These are phyloP conservation scores for Wickerhamomyces kurtzmanii DNA, from an alignment of 805 yeast species.

Conservation along the genomic window DNA sequence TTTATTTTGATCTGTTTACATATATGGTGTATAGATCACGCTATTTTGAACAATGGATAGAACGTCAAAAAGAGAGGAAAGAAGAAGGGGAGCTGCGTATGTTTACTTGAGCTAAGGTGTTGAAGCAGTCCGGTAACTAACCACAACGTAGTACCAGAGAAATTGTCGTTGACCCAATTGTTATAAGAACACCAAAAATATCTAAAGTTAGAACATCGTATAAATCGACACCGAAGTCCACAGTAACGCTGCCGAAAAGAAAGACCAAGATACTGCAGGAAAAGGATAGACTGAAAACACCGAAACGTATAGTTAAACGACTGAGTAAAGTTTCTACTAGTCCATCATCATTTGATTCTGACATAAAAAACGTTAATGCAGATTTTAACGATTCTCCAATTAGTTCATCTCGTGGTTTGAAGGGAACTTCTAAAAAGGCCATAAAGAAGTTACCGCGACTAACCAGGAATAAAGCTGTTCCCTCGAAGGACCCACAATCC, in stretches of 20 bases:
- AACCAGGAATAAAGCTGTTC: too few relatives aligned
- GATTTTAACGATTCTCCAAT: too few relatives aligned
- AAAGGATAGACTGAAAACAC: neutral
- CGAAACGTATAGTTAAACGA: neutral
- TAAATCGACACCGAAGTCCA: too few relatives aligned
- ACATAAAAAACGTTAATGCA: neutral
- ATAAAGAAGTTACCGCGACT: too few relatives aligned
- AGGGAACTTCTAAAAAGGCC: neutral
- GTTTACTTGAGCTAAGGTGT: neutral
- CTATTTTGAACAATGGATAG: too few relatives aligned
- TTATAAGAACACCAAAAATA: constrained; percentile 7
- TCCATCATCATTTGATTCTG: too few relatives aligned
- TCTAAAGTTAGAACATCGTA: neutral
- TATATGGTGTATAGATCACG: too few relatives aligned
- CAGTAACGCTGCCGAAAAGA: constrained; percentile 7
- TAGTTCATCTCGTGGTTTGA: too few relatives aligned
- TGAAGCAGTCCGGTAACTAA: neutral
- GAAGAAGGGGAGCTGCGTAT: constrained; percentile 4
- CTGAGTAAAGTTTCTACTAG: neutral
- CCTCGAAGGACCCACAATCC: neutral
- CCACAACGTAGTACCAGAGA: constrained; percentile 4
- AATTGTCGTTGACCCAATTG: constrained; percentile 5
- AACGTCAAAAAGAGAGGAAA: constrained; percentile 5
- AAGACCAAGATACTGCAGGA: constrained; percentile 4
- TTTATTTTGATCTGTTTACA: too few relatives aligned